Evolutionary conservation across 2,329 filamentous ascomycete species (phyloP), one percentile per base, ranked within the genome.

Genomic region (Cryphonectria japonica): DNA sequence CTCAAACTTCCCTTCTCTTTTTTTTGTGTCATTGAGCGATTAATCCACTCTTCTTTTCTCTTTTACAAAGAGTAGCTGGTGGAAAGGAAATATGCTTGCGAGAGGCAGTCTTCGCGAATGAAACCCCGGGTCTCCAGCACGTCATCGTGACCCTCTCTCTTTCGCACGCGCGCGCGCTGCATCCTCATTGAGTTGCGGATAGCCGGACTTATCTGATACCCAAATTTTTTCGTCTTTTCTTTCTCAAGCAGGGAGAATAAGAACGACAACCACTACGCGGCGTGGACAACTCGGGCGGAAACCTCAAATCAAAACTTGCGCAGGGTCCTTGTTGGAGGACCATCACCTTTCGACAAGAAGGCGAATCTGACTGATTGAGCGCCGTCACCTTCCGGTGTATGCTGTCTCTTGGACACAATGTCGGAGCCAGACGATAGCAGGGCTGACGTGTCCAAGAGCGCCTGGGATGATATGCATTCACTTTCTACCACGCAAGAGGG

Each of bases 401-500:
- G 32, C 59, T 39, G 59, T n/a, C 3, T 34, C 5, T 34, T 6
- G 11, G 32, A 22, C 46, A 60, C 39, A 60, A 43, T 61, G 26
- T 41, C 34, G 52, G 6, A 64, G 52, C 34, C 19, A n/a, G 37
- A 32, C 59, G 41, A 70, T 11, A 67, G 41, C 39, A 29, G 50
- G 60, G 68, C 26, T 60, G 60, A 34, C 29, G 39, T 54, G 61
- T 61, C 65, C 60, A 64, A 60, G 16, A 43, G 39, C 41, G 34
- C 63, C 7, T 59, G 37, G 50, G 69, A 69, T 39, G 59, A 71
- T n/a, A 32, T 32, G 32, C 67, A 71, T 26, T 67, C 68, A 11
- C 68, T 71, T 62, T 71, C 71, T 4, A 66, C 57, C 11, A 34
- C 69, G 39, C 66, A 22, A 63, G 69, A 66, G 43, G 66, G 64